These are phyloP conservation scores for Saccharum spontaneum DNA, from an alignment of 176 grass and related monocot species.

Conservation along the genomic window DNA sequence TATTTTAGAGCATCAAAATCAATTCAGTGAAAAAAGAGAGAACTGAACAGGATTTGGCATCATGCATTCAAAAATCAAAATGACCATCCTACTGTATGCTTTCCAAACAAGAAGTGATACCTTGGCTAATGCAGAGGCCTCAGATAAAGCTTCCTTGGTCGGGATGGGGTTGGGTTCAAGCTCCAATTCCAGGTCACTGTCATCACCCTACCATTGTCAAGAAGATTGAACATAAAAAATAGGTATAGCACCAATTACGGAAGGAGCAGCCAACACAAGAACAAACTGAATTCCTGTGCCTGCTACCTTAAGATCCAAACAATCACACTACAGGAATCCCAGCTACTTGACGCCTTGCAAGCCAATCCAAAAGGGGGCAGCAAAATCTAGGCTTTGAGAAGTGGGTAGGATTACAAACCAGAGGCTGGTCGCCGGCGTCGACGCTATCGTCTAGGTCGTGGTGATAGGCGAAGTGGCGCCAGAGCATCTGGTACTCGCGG, in stretches of 20 bases:
- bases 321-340: neutral
- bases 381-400: neutral
- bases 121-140: conserved; percentile 69
- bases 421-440: conserved; percentile 41
- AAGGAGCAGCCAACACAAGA: neutral
- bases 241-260: neutral
- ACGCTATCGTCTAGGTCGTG: conserved; percentile 48
- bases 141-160: conserved; percentile 46
- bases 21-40: neutral
- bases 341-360: neutral
- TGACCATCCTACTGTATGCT: neutral
- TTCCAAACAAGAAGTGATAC: conserved; percentile 33
- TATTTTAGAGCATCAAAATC: neutral
- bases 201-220: conserved; percentile 63
- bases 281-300: neutral
- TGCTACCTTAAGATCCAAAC: neutral
- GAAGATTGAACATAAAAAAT: neutral
- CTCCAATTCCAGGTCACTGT: conserved; percentile 89
- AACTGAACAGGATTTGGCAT: neutral
- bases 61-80: conserved; percentile 15
- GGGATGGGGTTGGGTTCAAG: conserved; percentile 61
- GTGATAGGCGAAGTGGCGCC: conserved; percentile 82
- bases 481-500: conserved; percentile 95
- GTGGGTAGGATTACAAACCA: conserved; percentile 53
- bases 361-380: neutral